Conservation (phyloP, 345 rosid species). For the Gossypium longicalyx region DNA sequence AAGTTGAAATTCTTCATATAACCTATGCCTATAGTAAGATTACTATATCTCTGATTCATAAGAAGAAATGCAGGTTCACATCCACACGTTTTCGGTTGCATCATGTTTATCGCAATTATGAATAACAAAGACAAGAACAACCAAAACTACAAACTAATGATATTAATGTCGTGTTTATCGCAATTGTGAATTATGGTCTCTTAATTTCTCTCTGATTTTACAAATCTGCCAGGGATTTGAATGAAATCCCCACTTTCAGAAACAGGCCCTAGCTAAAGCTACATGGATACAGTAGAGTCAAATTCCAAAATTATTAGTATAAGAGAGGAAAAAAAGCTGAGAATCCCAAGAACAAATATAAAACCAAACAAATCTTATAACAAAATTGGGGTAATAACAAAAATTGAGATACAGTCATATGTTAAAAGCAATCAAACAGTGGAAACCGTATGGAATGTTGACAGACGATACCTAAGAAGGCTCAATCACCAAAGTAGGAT, state of each 20-base stretch:
- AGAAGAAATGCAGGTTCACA: too few species aligned
- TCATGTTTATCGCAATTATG: too few species aligned
- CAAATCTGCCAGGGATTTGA: neutral
- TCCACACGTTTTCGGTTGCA: too few species aligned
- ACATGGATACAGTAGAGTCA: too few species aligned
- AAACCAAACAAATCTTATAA: neutral
- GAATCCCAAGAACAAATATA: neutral
- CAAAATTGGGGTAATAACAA: neutral
- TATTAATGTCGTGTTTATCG: neutral
- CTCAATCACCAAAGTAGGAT: constrained; percentile 33
- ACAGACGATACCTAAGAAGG: constrained; percentile 20
- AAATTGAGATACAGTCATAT: neutral
- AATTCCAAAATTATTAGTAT: too few species aligned
- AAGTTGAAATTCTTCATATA: neutral
- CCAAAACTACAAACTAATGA: neutral
- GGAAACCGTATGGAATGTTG: constrained; percentile 6
- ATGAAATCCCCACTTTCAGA: constrained; percentile 1
- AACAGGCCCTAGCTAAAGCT: constrained; percentile 14
- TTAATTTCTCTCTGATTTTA: neutral
- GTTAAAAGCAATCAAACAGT: too few species aligned
- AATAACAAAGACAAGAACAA: neutral
- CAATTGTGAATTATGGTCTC: constrained; percentile 1
- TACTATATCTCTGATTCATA: too few species aligned
- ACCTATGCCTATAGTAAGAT: constrained; percentile 1
- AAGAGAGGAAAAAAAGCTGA: neutral